These are phyloP conservation scores for Fragaria iinumae DNA, from an alignment of 306 rosid genomes.

Conservation along the genomic window DNA sequence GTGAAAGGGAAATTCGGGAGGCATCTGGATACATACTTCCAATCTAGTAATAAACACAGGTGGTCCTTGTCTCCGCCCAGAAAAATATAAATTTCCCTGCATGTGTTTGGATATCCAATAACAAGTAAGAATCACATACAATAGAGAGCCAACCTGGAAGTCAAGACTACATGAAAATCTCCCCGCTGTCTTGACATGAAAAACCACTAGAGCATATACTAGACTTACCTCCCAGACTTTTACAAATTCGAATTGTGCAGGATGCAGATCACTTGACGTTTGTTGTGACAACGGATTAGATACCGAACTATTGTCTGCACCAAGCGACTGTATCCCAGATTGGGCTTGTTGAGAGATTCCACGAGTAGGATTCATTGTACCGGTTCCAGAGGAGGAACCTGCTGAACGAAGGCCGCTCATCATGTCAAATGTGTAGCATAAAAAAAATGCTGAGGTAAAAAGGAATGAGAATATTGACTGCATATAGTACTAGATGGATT, in stretches of 20 bases:
- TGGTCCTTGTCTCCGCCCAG: slow-evolving; percentile 91
- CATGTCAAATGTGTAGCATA: slow-evolving; percentile 33
- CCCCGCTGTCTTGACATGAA: neutral
- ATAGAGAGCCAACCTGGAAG: slow-evolving; percentile 19
- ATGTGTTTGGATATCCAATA: slow-evolving; percentile 27
- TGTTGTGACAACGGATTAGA: slow-evolving; percentile 70
- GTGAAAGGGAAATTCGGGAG: neutral
- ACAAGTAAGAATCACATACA: slow-evolving; percentile 21
- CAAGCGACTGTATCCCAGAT: slow-evolving; percentile 65
- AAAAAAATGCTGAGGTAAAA: slow-evolving; percentile 6
- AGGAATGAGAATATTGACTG: slow-evolving; percentile 12
- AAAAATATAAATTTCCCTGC: slow-evolving; percentile 74
- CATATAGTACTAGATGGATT: slow-evolving; percentile 58
- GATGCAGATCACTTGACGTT: slow-evolving; percentile 58
- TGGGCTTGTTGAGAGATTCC: slow-evolving; percentile 88
- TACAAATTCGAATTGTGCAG: slow-evolving; percentile 78
- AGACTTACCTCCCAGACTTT: slow-evolving; percentile 94
- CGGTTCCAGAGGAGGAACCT: slow-evolving; percentile 77
- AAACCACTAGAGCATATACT: neutral
- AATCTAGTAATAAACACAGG: slow-evolving; percentile 90
- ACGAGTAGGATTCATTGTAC: slow-evolving; percentile 92
- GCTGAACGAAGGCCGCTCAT: slow-evolving; percentile 70
- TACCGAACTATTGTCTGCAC: slow-evolving; percentile 56
- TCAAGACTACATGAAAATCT: slow-evolving; percentile 1
- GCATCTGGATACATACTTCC: slow-evolving; percentile 60